Evolutionary conservation across 257 asterid species (phyloP).

Genomic region (Mitragyna speciosa): DNA sequence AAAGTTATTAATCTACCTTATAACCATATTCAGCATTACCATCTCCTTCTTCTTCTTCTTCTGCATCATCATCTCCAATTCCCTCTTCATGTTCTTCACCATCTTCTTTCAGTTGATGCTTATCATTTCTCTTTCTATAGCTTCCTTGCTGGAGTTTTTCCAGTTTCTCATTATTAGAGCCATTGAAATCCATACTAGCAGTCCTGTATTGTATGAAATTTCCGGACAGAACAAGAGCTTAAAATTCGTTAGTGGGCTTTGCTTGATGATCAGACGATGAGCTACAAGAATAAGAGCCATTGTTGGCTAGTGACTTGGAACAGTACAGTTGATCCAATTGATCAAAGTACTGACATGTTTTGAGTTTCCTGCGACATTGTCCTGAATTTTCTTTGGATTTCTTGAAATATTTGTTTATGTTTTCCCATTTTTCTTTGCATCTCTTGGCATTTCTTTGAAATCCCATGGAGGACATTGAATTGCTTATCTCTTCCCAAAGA

Average conservation of each 20-base stretch:
- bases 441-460: conserved; percentile 45
- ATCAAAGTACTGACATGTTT: conserved; percentile 18
- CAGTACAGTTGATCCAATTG: conserved; percentile 16
- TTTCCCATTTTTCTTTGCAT: conserved; percentile 75
- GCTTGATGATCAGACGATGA: not conserved
- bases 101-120: not conserved
- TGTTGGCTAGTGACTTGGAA: not conserved
- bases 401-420: conserved; percentile 57
- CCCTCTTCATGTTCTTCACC: not conserved
- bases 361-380: conserved; percentile 18
- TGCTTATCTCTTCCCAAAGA: conserved; percentile 30
- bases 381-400: conserved; percentile 48
- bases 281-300: conserved; percentile 1
- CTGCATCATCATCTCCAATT: conserved; percentile 6
- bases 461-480: conserved; percentile 35
- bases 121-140: no score
- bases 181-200: not conserved
- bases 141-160: no score
- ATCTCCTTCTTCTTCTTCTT: not conserved
- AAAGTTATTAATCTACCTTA: conserved; percentile 3
- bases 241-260: not conserved
- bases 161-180: no score
- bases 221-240: not conserved
- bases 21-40: not conserved
- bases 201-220: not conserved